phyloP scores from a whole-genome alignment of 768 basidiomycete genomes.

The Clavaria fumosa region DNA sequence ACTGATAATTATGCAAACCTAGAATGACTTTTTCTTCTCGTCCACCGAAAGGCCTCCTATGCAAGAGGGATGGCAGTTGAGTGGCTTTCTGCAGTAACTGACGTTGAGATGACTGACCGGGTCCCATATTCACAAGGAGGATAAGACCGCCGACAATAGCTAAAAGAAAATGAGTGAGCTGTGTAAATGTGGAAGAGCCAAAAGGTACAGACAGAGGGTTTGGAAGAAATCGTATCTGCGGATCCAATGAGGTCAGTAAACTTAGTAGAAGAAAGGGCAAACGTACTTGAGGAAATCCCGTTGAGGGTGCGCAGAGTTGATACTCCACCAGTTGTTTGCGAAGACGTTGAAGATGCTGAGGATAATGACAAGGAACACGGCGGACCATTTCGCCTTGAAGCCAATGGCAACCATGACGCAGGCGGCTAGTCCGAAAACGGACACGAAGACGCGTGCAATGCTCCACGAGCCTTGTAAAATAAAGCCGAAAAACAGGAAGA shows the following conservation, averaged over 20 bases:
- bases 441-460: slow-evolving; percentile 72
- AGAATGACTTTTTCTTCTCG: slow-evolving; percentile 97
- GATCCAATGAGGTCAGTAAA: slow-evolving; percentile 13
- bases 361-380: slow-evolving; percentile 84
- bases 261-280: not conserved
- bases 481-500: slow-evolving; percentile 98
- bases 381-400: slow-evolving; percentile 99
- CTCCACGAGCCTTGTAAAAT: slow-evolving; percentile 89
- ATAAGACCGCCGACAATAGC: slow-evolving; percentile 95
- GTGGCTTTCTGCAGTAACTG: not conserved
- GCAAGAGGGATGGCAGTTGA: slow-evolving; percentile 6
- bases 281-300: slow-evolving; percentile 94
- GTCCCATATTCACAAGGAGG: slow-evolving; percentile 95
- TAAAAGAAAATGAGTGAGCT: slow-evolving; percentile 10
- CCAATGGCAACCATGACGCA: slow-evolving; percentile 96
- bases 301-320: slow-evolving; percentile 84
- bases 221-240: slow-evolving; percentile 97
- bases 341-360: slow-evolving; percentile 94
- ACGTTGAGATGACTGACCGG: slow-evolving; percentile 36
- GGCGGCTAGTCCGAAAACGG: slow-evolving; percentile 78
- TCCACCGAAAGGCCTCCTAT: slow-evolving; percentile 95
- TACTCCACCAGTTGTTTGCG: slow-evolving; percentile 97
- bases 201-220: slow-evolving; percentile 49
- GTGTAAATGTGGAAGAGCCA: slow-evolving; percentile 1
- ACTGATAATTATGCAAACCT: no score